Evolutionary conservation across 2,329 filamentous ascomycete genomes (phyloP).

Genomic region (Myriangium duriaei): DNA sequence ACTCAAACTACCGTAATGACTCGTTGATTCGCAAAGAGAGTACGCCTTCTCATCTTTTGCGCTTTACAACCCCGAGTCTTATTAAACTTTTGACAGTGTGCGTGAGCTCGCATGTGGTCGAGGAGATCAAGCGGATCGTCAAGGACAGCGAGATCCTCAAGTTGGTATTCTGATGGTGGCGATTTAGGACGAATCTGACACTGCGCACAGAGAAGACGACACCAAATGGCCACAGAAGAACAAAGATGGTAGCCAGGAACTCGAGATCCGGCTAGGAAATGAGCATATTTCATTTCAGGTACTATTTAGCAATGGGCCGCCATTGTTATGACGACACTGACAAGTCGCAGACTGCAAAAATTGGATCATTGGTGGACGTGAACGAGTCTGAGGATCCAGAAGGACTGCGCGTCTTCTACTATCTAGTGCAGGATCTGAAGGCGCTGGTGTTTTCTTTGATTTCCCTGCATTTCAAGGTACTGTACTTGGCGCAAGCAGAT

Average conservation of each 20-base stretch:
- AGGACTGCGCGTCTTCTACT: constrained; percentile 94
- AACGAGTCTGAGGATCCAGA: constrained; percentile 93
- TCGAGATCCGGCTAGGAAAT: constrained; percentile 85
- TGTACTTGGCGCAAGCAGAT: too few species aligned
- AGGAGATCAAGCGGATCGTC: constrained; percentile 94
- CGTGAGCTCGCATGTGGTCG: constrained; percentile 77
- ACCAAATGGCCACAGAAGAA: constrained; percentile 99
- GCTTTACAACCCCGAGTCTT: constrained; percentile 10
- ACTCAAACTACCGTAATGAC: constrained; percentile 98
- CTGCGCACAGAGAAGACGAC: constrained; percentile 69
- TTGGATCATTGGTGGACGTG: constrained; percentile 91
- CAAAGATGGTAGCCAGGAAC: constrained; percentile 91
- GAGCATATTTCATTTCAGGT: constrained; percentile 98
- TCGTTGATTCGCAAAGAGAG: constrained; percentile 99
- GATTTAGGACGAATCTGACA: background rate
- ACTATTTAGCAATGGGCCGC: too few species aligned
- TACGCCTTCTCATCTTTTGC: constrained; percentile 42
- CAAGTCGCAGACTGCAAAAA: constrained; percentile 82
- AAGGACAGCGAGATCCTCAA: constrained; percentile 96
- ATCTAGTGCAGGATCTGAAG: constrained; percentile 93
- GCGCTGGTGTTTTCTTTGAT: constrained; percentile 94
- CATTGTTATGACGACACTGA: background rate
- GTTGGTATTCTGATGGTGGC: constrained; percentile 37
- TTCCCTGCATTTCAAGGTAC: constrained; percentile 87
- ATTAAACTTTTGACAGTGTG: constrained; percentile 54